A percentile compares a stretch with the other conserved stretches of the same genome.
These are phyloP conservation scores for Tripidium arundinaceum DNA, from an alignment of 202 grass and related monocot species.

Conservation along the genomic window DNA sequence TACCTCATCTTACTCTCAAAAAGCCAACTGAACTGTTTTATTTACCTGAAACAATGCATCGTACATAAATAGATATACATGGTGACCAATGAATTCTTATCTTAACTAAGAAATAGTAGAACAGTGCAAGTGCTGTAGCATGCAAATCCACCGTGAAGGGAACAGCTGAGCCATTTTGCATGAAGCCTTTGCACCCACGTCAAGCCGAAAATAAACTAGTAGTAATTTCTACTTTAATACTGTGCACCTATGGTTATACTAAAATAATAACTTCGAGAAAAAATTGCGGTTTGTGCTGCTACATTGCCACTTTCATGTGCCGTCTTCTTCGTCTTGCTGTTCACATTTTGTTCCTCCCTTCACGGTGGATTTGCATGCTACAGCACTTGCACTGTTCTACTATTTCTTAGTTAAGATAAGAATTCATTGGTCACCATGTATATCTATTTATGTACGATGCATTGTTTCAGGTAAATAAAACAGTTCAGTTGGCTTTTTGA, in stretches of 20 bases:
- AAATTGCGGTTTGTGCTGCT: background rate
- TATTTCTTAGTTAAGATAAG: background rate
- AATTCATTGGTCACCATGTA: background rate
- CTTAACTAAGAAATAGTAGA: background rate
- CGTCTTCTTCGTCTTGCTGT: background rate
- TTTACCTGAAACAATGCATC: slow-evolving; percentile 1
- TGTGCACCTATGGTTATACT: background rate
- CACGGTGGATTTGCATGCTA: background rate
- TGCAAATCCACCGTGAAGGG: too few species aligned
- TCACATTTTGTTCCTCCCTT: background rate
- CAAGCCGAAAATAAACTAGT: background rate
- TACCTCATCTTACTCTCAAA: background rate
- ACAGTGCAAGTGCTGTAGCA: background rate
- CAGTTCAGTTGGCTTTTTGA: background rate
- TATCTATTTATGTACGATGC: background rate
- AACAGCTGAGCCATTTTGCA: background rate
- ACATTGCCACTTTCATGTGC: background rate
- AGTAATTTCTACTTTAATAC: background rate
- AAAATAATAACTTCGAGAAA: background rate
- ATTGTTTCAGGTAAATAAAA: slow-evolving; percentile 6
- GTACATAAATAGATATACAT: background rate
- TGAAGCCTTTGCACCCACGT: background rate
- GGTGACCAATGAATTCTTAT: slow-evolving; percentile 11
- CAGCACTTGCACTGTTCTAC: background rate
- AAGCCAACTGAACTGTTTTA: background rate